Conservation (phyloP, 345 rosid genomes). For the Moricandia moricandioides region DNA sequence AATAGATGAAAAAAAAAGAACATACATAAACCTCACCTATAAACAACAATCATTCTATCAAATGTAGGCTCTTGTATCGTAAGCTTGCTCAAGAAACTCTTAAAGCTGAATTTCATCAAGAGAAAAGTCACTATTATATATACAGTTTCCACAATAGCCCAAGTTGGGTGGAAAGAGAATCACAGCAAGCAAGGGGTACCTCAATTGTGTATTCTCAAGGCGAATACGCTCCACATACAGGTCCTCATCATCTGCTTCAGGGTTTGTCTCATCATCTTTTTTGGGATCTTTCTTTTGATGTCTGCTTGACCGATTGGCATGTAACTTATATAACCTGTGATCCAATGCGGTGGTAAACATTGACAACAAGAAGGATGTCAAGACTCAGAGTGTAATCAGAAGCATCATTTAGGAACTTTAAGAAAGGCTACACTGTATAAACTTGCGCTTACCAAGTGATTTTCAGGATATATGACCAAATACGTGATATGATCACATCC, state of each 20-base stretch:
- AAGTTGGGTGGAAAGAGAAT: constrained; percentile 1
- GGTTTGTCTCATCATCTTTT: constrained; percentile 60
- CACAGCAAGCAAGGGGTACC: constrained; percentile 38
- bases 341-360: constrained; percentile 2
- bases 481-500: constrained; percentile 71
- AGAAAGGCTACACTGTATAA: not conserved
- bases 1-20: constrained; percentile 23
- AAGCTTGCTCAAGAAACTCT: constrained; percentile 64
- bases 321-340: constrained; percentile 67
- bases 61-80: constrained; percentile 91
- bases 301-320: constrained; percentile 45
- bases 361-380: no score
- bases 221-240: constrained; percentile 76
- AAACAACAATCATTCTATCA: constrained; percentile 91
- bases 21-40: constrained; percentile 54
- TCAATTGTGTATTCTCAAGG: constrained; percentile 74
- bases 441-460: constrained; percentile 54
- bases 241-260: constrained; percentile 51
- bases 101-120: constrained; percentile 44
- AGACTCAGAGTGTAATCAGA: constrained; percentile 5
- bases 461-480: constrained; percentile 68
- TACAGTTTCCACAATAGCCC: constrained; percentile 1
- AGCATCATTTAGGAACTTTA: not conserved
- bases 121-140: constrained; percentile 7
- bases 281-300: constrained; percentile 53